Evolutionary conservation across 2,329 filamentous ascomycete species (phyloP).

Genomic region (Cladophialophora carrionii): DNA sequence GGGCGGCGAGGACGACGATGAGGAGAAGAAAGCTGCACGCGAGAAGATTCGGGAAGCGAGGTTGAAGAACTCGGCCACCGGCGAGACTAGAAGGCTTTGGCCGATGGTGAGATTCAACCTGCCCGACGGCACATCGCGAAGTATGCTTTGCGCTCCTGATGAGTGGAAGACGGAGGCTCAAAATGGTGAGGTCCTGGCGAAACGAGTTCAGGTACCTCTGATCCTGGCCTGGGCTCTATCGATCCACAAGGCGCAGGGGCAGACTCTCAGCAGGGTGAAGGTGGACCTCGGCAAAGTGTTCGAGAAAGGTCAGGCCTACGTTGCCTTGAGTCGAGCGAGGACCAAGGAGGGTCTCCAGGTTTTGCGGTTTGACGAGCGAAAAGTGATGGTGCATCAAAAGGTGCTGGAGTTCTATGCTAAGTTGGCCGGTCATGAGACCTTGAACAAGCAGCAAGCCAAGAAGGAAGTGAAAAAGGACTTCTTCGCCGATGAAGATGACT

Average conservation of each 20-base stretch:
- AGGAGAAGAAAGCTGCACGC: constrained; percentile 48
- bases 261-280: constrained; percentile 90
- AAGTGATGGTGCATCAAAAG: constrained; percentile 90
- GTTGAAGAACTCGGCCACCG: constrained; percentile 53
- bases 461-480: constrained; percentile 38
- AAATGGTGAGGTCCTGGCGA: constrained; percentile 89
- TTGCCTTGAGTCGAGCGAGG: constrained; percentile 90
- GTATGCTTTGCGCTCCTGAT: constrained; percentile 81
- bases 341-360: constrained; percentile 86
- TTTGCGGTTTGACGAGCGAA: constrained; percentile 80
- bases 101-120: constrained; percentile 84
- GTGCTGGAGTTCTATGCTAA: constrained; percentile 85
- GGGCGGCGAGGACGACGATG: constrained; percentile 52
- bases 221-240: constrained; percentile 96
- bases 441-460: constrained; percentile 34
- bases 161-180: constrained; percentile 98
- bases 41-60: constrained; percentile 60
- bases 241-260: constrained; percentile 97
- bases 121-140: constrained; percentile 73
- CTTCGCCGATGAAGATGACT: constrained; percentile 50
- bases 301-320: constrained; percentile 96
- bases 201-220: constrained; percentile 78
- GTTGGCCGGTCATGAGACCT: constrained; percentile 71
- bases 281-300: constrained; percentile 92
- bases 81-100: constrained; percentile 61